Base-by-base conservation (phyloP, 2,329 filamentous ascomycete species). In the Colletotrichum sp. region DNA sequence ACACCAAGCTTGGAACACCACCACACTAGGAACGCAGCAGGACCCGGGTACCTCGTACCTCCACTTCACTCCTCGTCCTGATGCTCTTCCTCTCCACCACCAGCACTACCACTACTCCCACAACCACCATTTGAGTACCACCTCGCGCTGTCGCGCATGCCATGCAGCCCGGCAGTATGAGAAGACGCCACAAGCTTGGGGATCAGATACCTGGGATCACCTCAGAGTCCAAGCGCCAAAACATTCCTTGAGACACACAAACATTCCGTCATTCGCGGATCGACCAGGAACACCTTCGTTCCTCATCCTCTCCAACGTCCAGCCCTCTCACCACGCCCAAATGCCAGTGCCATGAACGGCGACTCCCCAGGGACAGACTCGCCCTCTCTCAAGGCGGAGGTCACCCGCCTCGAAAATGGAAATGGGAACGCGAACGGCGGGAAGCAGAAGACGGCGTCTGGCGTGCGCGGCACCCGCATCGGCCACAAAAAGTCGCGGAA, bases 401-500 rank as follows among this genome's bases (percentile, higher is more conserved):
- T 73, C 43, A 30, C 38, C 13, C 32, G 64, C 16, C n/a, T 65
- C 12, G 70, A 75, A 58, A 65, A 38, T 30, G 28, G 18, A 32
- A 8, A 28, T 13, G 58, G 26, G 28, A 32, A 10, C 58, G 12
- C 28, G 16, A 34, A 61, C 58, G 58, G 64, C 28, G 48, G 21
- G 12, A 71, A 60, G 5, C 21, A 56, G n/a, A 55, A 52, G 21
- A 65, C 67, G 43, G 26, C 32, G 7, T 55, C 69, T 12, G 70
- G 52, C 6, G 65, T 65, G 16, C 55, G 73, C 28, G 73, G 73
- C n/a, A 75, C 73, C 6, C 73, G 73, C 16, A 75, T 75, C 60
- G 70, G 73, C 21, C 73, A 75, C 48, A 75, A 75, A 48, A 75
- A 75, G 70, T 75, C 73, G 56, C 56, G 73, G 21, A 75, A 75